These are phyloP conservation scores for Knufia fluminis DNA, from an alignment of 2,329 filamentous ascomycete species.

Conservation along the genomic window DNA sequence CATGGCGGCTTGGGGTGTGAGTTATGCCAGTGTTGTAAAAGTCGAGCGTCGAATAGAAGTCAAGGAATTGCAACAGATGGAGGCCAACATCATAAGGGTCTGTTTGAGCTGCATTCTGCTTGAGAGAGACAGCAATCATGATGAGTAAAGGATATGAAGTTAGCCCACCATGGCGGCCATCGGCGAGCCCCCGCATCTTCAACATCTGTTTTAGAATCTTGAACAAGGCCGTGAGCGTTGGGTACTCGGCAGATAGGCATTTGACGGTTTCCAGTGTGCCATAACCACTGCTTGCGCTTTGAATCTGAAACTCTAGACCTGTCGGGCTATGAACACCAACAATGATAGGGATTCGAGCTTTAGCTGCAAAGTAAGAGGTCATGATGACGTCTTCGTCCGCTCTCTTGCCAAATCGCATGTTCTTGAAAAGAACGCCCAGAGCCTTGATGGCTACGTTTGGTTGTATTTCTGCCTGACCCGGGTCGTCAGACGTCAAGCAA, in stretches of 20 bases:
- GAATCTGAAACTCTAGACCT: constrained; percentile 45
- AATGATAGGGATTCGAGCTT: constrained; percentile 27
- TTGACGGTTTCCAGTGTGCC: constrained; percentile 36
- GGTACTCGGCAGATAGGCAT: constrained; percentile 41
- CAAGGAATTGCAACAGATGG: constrained; percentile 41
- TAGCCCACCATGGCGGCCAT: constrained; percentile 41
- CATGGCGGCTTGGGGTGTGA: constrained; percentile 38
- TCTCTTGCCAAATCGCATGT: constrained; percentile 22
- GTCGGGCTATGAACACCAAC: constrained; percentile 36
- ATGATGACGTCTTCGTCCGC: constrained; percentile 21
- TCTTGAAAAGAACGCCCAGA: constrained; percentile 10
- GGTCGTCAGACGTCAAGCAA: constrained; percentile 11
- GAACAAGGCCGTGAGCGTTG: constrained; percentile 42
- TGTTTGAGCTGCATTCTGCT: constrained; percentile 32
- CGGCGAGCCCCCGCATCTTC: constrained; percentile 40
- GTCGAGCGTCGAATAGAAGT: constrained; percentile 42
- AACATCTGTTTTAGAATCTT: constrained; percentile 42
- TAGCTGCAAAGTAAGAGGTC: constrained; percentile 13
- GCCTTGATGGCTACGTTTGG: neutral
- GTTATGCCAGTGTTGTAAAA: constrained; percentile 40
- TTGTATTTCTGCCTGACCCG: too few species aligned
- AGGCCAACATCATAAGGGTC: constrained; percentile 27
- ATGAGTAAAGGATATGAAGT: constrained; percentile 48
- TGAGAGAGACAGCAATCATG: constrained; percentile 48
- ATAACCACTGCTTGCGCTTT: constrained; percentile 35